Percentiles rank a stretch among this genome's conserved stretches.
phyloP scores from a whole-genome alignment of 2,329 filamentous ascomycete genomes.

The Graphilbum fragrans region DNA sequence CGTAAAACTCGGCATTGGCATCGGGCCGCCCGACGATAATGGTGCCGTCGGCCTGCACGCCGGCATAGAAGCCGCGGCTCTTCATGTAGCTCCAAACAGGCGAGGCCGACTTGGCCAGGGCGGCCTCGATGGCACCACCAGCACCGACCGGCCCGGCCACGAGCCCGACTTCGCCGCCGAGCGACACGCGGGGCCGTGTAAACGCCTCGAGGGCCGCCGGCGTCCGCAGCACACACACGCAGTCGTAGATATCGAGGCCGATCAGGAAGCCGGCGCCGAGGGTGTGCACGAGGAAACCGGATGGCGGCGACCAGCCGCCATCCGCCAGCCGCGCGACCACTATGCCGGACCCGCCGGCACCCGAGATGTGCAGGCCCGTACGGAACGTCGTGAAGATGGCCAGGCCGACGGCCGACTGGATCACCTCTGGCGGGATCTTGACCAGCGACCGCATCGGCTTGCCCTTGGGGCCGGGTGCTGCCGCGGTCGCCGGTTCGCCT shows the following conservation, averaged over 20 bases:
- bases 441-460: slow-evolving; percentile 20
- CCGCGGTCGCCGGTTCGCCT: slow-evolving; percentile 5
- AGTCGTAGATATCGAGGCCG: slow-evolving; percentile 66
- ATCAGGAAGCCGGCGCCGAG: slow-evolving; percentile 57
- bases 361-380: slow-evolving; percentile 41
- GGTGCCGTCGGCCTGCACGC: slow-evolving; percentile 61
- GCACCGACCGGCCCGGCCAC: slow-evolving; percentile 45
- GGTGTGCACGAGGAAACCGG: slow-evolving; percentile 59
- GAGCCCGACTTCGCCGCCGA: slow-evolving; percentile 56
- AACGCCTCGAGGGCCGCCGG: slow-evolving; percentile 55
- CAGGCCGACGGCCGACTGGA: slow-evolving; percentile 48
- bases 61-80: slow-evolving; percentile 59
- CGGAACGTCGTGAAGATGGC: slow-evolving; percentile 60
- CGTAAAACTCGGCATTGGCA: slow-evolving; percentile 62
- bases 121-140: slow-evolving; percentile 50
- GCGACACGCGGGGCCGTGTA: slow-evolving; percentile 49
- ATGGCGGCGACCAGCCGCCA: slow-evolving; percentile 58
- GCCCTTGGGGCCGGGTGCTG: slow-evolving; percentile 12
- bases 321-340: slow-evolving; percentile 43
- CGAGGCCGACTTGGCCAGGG: slow-evolving; percentile 21
- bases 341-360: slow-evolving; percentile 47
- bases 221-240: slow-evolving; percentile 61
- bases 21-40: slow-evolving; percentile 61
- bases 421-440: slow-evolving; percentile 28
- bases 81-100: slow-evolving; percentile 64